These are phyloP conservation scores for Candida krabiensis DNA, from an alignment of 805 yeast species.

Conservation along the genomic window DNA sequence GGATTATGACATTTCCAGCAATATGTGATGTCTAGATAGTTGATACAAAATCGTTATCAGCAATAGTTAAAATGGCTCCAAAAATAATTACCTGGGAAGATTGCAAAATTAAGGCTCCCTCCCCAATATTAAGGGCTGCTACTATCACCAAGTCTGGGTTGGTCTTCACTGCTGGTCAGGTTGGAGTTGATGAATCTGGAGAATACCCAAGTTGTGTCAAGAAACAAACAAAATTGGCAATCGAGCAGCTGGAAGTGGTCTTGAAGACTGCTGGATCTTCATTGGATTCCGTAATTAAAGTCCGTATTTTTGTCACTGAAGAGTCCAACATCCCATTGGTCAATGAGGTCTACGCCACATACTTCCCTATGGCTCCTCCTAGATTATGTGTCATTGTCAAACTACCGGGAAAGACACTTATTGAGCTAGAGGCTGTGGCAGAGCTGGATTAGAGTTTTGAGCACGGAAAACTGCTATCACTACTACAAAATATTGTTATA, in stretches of 20 bases:
- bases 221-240: slow-evolving; percentile 45
- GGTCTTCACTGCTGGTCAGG: slow-evolving; percentile 31
- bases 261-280: slow-evolving; percentile 45
- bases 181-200: slow-evolving; percentile 32
- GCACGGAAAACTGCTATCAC: neutral
- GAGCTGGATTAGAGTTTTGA: slow-evolving; percentile 14
- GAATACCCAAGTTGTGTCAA: slow-evolving; percentile 42
- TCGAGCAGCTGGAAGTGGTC: slow-evolving; percentile 40
- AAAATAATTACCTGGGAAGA: slow-evolving; percentile 27
- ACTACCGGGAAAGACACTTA: slow-evolving; percentile 45
- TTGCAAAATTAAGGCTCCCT: slow-evolving; percentile 20
- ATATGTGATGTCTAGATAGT: no score
- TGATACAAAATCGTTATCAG: no score
- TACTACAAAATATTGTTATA: no score
- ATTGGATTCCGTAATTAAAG: slow-evolving; percentile 46
- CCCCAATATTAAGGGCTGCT: slow-evolving; percentile 22
- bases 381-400: slow-evolving; percentile 51
- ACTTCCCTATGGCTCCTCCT: slow-evolving; percentile 49
- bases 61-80: slow-evolving; percentile 18
- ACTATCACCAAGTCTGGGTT: slow-evolving; percentile 24
- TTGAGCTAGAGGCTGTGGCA: slow-evolving; percentile 49
- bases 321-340: slow-evolving; percentile 40
- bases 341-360: slow-evolving; percentile 46
- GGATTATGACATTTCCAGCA: no score
- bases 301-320: slow-evolving; percentile 46